Evolutionary conservation across 768 basidiomycete species (phyloP).

Genomic region (Hypholoma fasciculare): DNA sequence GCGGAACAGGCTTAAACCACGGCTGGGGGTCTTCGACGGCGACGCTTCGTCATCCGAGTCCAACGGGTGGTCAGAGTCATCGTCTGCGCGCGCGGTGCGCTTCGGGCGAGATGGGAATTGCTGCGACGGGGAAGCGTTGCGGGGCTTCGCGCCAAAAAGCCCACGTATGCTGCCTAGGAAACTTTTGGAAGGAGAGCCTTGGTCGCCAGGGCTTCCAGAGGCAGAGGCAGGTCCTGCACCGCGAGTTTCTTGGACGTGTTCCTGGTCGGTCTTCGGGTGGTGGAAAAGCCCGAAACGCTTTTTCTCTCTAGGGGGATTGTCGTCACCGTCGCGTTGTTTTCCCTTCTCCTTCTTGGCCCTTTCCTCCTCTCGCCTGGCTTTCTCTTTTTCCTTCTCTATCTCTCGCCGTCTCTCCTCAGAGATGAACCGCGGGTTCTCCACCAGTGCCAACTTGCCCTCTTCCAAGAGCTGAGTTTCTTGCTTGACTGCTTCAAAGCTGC

Average conservation of each 20-base stretch:
- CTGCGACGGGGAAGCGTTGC: neutral
- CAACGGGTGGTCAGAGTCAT: neutral
- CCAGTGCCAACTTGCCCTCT: slow-evolving; percentile 36
- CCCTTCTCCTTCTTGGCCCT: slow-evolving; percentile 2
- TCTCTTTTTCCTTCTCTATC: slow-evolving; percentile 11
- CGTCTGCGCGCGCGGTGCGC: neutral
- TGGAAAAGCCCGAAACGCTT: slow-evolving; percentile 15
- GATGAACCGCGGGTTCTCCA: slow-evolving; percentile 59
- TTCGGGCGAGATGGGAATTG: neutral
- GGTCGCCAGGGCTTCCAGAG: neutral
- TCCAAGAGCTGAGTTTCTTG: slow-evolving; percentile 30
- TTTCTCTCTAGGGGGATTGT: neutral
- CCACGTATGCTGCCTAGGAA: slow-evolving; percentile 4
- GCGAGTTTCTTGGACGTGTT: neutral
- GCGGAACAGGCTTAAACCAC: no score
- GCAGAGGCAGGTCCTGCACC: neutral
- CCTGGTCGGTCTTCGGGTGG: neutral
- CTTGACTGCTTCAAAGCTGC: slow-evolving; percentile 30
- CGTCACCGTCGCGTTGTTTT: neutral
- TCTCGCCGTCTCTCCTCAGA: slow-evolving; percentile 19
- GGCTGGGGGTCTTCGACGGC: neutral
- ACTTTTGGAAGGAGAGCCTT: slow-evolving; percentile 1
- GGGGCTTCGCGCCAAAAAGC: neutral
- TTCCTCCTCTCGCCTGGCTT: slow-evolving; percentile 3
- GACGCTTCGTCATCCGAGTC: slow-evolving; percentile 11